These are phyloP conservation scores for Usnea hakonensis DNA, from an alignment of 495 filamentous ascomycete species.

Conservation along the genomic window DNA sequence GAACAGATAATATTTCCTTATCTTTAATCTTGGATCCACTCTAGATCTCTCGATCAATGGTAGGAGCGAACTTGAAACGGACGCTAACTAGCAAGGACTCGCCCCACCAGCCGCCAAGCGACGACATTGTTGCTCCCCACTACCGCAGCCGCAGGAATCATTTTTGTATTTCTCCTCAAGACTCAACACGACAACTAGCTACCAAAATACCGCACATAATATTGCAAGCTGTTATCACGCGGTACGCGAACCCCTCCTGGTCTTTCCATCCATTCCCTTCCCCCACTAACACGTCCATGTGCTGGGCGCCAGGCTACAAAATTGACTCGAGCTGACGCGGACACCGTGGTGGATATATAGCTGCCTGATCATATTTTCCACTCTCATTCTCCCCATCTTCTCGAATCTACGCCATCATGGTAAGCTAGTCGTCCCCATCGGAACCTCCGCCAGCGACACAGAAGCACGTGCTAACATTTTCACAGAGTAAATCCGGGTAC, in stretches of 20 bases:
- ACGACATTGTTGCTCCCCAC: not conserved
- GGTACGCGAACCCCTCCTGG: not conserved
- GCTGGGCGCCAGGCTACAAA: slow-evolving; percentile 8
- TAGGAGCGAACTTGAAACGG: not conserved
- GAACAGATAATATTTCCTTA: not conserved
- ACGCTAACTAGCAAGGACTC: not conserved
- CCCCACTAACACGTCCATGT: not conserved
- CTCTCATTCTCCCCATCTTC: not conserved
- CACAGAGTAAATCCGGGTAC: slow-evolving; percentile 63
- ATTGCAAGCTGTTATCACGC: not conserved
- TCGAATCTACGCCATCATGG: slow-evolving; percentile 2
- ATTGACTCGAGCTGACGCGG: not conserved
- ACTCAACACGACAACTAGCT: not conserved
- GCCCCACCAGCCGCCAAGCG: slow-evolving; percentile 10
- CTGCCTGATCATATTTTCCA: not conserved
- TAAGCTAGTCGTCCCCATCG: not conserved
- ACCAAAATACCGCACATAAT: not conserved
- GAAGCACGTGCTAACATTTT: slow-evolving; percentile 8
- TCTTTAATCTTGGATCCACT: not conserved
- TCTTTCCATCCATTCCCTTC: not conserved
- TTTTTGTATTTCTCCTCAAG: not conserved
- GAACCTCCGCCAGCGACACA: not conserved
- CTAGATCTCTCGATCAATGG: not conserved
- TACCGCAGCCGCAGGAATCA: not conserved
- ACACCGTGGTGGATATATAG: not conserved